Evolutionary conservation across 2,329 filamentous ascomycete species (phyloP), one percentile per base, ranked within the genome.

Genomic region (Biscogniauxia marginata): DNA sequence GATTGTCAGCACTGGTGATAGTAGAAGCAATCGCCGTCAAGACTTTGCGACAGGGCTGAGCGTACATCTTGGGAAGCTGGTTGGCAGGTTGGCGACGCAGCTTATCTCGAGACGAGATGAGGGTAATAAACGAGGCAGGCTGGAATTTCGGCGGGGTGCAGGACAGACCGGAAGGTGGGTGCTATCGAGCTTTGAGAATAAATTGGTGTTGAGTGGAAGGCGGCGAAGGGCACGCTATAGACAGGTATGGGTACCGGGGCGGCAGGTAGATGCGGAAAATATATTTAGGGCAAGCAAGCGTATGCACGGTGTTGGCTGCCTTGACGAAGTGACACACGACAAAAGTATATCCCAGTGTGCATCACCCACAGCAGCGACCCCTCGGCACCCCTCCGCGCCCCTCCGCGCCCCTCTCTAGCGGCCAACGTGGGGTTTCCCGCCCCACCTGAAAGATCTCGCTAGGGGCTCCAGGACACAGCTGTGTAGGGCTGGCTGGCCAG

Each of bases 1-100:
- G 39, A 34, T 2, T 44, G 55, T 63, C 44, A 62, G 58, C 50
- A 11, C 13, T 11, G 30, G n/a, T 39, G 30, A 2, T 16, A 9
- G 30, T 39, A 39, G 9, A 11, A 39, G 30, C 9, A 39, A n/a
- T n/a, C n/a, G n/a, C n/a, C n/a, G n/a, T n/a, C n/a, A n/a, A n/a
- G n/a, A n/a, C n/a, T n/a, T n/a, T n/a, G n/a, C n/a, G n/a, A n/a
- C n/a, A n/a, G n/a, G n/a, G n/a, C n/a, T n/a, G n/a, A n/a, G n/a
- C 30, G 30, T 16, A 39, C 30, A 39, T 39, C 30, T 39, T 39
- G 30, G 30, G n/a, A 16, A n/a, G 9, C 7, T 39, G 30, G 30
- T 39, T 11, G n/a, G n/a, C 30, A 39, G 30, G 30, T 8, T 39
- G 30, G 13, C 30, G 30, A 39, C 30, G n/a, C 30, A 39, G n/a